Conservation (phyloP, 148 eudicot genomes). For the Vaccinium vitisidaea region DNA sequence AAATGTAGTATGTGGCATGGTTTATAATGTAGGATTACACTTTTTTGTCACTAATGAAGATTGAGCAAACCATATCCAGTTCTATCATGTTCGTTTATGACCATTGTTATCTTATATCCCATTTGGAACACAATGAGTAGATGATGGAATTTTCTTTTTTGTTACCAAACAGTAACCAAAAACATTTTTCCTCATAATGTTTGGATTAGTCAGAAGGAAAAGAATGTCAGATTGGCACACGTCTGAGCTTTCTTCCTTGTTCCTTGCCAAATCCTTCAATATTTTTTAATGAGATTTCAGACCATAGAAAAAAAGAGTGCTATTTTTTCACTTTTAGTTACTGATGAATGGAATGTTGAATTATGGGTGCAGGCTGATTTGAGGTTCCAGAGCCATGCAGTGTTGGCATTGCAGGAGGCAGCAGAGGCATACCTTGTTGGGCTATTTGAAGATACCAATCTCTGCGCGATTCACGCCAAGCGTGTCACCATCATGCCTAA, state of each 20-base stretch:
- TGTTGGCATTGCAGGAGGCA: constrained; percentile 22
- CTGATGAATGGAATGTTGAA: neutral
- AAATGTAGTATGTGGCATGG: neutral
- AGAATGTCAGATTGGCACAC: too few species aligned
- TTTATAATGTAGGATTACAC: neutral
- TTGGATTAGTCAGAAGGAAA: too few species aligned
- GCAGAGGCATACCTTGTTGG: constrained; percentile 20
- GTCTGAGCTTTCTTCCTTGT: too few species aligned
- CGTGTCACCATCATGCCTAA: constrained; percentile 17
- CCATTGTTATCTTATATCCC: neutral
- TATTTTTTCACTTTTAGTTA: neutral
- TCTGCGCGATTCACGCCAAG: constrained; percentile 17
- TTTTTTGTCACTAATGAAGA: neutral
- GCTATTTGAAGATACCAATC: constrained; percentile 18
- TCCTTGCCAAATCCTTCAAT: neutral
- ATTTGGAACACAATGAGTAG: too few species aligned
- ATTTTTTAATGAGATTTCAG: neutral
- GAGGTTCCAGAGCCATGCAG: constrained; percentile 21
- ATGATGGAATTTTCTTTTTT: too few species aligned
- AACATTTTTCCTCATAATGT: too few species aligned
- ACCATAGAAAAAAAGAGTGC: neutral
- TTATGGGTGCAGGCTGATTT: constrained; percentile 14
- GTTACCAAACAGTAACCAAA: too few species aligned
- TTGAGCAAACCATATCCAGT: neutral
- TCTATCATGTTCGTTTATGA: neutral